A percentile compares a stretch with the other conserved stretches of the same genome.
Conservation (phyloP, 208 protist species). For the Trypanosomatidae sp. region DNA sequence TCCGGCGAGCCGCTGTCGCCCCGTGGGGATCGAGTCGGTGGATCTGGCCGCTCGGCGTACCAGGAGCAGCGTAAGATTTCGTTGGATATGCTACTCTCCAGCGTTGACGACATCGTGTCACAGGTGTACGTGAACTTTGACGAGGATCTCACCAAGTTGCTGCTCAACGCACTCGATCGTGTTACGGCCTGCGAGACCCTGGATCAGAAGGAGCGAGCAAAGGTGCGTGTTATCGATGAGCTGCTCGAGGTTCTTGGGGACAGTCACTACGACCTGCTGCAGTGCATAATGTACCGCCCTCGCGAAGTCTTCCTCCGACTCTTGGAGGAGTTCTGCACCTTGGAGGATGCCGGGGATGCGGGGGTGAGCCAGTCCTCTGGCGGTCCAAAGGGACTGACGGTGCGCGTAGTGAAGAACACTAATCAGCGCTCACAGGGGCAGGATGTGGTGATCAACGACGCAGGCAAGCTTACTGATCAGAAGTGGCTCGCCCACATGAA, state of each 20-base stretch:
- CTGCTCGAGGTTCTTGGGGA: slow-evolving; percentile 76
- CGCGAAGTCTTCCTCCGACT: slow-evolving; percentile 84
- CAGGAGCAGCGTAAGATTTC: slow-evolving; percentile 70
- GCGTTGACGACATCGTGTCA: slow-evolving; percentile 88
- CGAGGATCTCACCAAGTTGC: slow-evolving; percentile 84
- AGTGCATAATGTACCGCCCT: slow-evolving; percentile 83
- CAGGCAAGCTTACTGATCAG: slow-evolving; percentile 57
- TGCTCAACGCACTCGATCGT: slow-evolving; percentile 88
- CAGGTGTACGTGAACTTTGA: slow-evolving; percentile 90
- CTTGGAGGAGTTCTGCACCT: slow-evolving; percentile 88
- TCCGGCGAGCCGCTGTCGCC: slow-evolving; percentile 78
- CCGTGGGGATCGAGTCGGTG: slow-evolving; percentile 70
- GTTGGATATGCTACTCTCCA: slow-evolving; percentile 80
- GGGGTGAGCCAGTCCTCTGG: slow-evolving; percentile 19
- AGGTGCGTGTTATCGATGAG: slow-evolving; percentile 72
- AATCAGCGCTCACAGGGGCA: slow-evolving; percentile 46
- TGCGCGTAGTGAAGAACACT: slow-evolving; percentile 69
- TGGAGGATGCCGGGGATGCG: slow-evolving; percentile 60
- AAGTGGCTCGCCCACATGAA: slow-evolving; percentile 89
- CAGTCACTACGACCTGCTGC: slow-evolving; percentile 81
- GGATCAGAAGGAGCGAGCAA: slow-evolving; percentile 59
- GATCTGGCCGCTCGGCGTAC: slow-evolving; percentile 57
- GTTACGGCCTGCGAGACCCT: slow-evolving; percentile 75
- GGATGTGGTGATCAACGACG: slow-evolving; percentile 35
- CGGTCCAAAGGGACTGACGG: slow-evolving; percentile 38